Evolutionary conservation across 139 green algal genomes (phyloP), one percentile per base, ranked within the genome.

Genomic region (Pseudopediastrum boryanum): DNA sequence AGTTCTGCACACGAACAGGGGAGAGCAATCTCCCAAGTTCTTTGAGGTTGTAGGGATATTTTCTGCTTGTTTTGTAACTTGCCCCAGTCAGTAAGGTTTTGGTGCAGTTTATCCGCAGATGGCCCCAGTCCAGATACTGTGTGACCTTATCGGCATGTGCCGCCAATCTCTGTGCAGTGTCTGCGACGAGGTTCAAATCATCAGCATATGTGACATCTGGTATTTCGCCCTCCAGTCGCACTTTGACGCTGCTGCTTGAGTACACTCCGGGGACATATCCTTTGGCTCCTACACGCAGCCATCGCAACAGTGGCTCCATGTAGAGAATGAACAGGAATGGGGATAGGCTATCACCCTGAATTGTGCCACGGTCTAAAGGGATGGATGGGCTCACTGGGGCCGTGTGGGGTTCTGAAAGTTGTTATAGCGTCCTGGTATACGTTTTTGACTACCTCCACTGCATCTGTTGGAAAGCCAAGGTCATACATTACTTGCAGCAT

Each of bases 301-400:
- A 77, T 38, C 69, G 52, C 0, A 77, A 36, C 50, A 77, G 33
- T 1, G 69, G 69, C n/a, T 77, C 69, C 25, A 77, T 51, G 69
- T 77, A 77, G 9, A 77, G 1, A 4, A 77, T 21, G 23, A 89
- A 84, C 29, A 85, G 23, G 38, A 81, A 78, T 1, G 82, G 82
- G 2, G 70, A 84, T 2, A 89, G 66, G 38, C 64, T 83, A 76
- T 89, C 85, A 0, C 85, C 85, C 27, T 89, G 85, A 23, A 87
- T 69, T 2, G 74, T 84, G 1, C 85, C 85, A 29, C 85, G 63
- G 1, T 86, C 52, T 25, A 90, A 59, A 0, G 2, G 0, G 4
- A 90, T 82, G 21, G 33, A 0, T 2, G n/a, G n/a, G n/a, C n/a
- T 69, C 6, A 7, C 80, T 84, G 4, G 9, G 10, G 0, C 74